Evolutionary conservation across 345 rosid species (phyloP).

Genomic region (Sonneratia alba): DNA sequence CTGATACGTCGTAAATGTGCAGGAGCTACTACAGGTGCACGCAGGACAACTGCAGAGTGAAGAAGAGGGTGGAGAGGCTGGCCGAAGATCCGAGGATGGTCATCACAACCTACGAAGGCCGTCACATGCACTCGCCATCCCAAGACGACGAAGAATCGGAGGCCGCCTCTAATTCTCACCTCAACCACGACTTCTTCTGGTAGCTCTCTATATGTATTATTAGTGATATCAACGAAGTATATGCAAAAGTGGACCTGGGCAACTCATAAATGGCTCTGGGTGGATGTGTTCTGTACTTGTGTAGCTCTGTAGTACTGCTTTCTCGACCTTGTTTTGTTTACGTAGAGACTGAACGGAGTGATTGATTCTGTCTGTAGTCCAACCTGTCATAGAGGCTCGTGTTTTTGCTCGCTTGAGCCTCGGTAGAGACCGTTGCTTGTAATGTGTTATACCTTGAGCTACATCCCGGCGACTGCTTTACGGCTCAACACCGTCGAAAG

Average conservation of each 20-base stretch:
- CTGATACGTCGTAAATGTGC: slow-evolving; percentile 3
- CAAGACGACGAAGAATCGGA: slow-evolving; percentile 56
- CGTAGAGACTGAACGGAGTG: not conserved
- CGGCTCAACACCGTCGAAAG: no score
- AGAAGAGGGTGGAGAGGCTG: slow-evolving; percentile 94
- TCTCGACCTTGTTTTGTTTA: not conserved
- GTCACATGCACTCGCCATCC: slow-evolving; percentile 85
- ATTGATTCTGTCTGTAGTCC: not conserved
- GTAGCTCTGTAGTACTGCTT: not conserved
- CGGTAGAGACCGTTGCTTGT: not conserved
- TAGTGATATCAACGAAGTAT: not conserved
- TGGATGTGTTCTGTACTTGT: slow-evolving; percentile 3
- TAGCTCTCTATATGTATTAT: slow-evolving; percentile 12
- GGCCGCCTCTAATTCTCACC: slow-evolving; percentile 30
- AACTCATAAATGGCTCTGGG: slow-evolving; percentile 5
- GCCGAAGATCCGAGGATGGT: slow-evolving; percentile 99
- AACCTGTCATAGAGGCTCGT: not conserved
- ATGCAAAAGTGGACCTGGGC: not conserved
- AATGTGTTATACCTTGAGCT: not conserved
- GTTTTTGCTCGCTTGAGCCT: not conserved
- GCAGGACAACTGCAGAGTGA: slow-evolving; percentile 82
- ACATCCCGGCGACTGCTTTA: not conserved
- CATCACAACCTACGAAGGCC: slow-evolving; percentile 93
- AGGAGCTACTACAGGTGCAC: slow-evolving; percentile 99
- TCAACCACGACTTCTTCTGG: slow-evolving; percentile 54